Conservation (phyloP, 371 early-diverging fungal genomes). For the Nematocida parisii region DNA sequence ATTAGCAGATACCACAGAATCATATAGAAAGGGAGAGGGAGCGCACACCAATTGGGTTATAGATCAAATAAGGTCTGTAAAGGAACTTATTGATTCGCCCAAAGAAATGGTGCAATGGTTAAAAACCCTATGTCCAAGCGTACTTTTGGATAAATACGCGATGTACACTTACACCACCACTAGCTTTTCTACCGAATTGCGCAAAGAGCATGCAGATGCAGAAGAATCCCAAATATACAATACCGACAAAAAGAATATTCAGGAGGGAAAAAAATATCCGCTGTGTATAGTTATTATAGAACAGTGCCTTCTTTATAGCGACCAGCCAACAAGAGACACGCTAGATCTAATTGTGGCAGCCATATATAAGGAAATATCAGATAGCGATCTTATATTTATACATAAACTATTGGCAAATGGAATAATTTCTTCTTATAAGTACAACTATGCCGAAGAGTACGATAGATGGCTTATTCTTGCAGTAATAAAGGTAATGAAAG, state of each 20-base stretch:
- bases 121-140: not conserved
- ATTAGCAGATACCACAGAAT: not conserved
- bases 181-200: no score
- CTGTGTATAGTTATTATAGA: conserved; percentile 10
- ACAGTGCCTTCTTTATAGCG: not conserved
- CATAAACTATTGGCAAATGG: conserved; percentile 21
- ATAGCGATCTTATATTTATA: not conserved
- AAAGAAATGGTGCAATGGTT: not conserved
- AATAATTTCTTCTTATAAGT: conserved; percentile 13
- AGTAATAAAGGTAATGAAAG: conserved; percentile 16
- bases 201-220: not conserved
- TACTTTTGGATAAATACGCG: not conserved
- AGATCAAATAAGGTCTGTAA: not conserved
- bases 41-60: not conserved
- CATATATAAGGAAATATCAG: conserved; percentile 6
- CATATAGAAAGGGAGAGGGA: conserved; percentile 1
- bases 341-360: not conserved
- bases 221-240: not conserved
- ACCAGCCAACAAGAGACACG: not conserved
- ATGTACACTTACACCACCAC: not conserved
- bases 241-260: not conserved
- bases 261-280: not conserved
- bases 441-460: conserved; percentile 38
- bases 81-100: not conserved
- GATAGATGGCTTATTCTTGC: conserved; percentile 52